phyloP scores from a whole-genome alignment of 768 basidiomycete genomes.

The Pleurotus djamor region DNA sequence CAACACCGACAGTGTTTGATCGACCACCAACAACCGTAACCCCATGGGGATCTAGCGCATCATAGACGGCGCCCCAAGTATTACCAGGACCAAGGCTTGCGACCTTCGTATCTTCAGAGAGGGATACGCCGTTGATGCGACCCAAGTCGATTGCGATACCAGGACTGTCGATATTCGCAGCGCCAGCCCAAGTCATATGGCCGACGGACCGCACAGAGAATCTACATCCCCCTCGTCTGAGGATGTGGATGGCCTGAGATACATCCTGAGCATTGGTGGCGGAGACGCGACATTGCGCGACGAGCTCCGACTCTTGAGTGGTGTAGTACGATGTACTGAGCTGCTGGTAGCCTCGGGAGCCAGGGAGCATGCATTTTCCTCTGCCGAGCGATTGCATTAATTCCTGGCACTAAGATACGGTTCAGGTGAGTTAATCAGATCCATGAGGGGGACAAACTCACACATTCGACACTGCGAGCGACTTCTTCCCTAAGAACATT shows the following conservation, averaged over 20 bases:
- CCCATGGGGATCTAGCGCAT: constrained; percentile 3
- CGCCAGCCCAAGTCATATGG: constrained; percentile 10
- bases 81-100: constrained; percentile 10
- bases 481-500: constrained; percentile 3
- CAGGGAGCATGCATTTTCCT: neutral
- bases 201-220: constrained; percentile 8
- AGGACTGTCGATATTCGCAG: constrained; percentile 9
- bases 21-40: constrained; percentile 11
- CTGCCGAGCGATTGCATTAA: neutral
- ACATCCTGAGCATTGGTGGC: constrained; percentile 3
- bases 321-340: neutral
- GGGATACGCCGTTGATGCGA: neutral
- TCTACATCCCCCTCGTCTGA: neutral
- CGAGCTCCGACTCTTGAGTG: neutral
- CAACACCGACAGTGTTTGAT: constrained; percentile 11
- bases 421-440: neutral
- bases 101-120: constrained; percentile 4
- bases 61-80: constrained; percentile 10
- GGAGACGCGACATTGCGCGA: neutral
- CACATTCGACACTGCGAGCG: neutral
- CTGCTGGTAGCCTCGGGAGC: neutral
- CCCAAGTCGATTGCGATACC: constrained; percentile 11
- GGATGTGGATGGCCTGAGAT: neutral
- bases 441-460: neutral
- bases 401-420: neutral